Base-by-base conservation (phyloP, 129 eudicot genomes). In the Sambucus nigra region DNA sequence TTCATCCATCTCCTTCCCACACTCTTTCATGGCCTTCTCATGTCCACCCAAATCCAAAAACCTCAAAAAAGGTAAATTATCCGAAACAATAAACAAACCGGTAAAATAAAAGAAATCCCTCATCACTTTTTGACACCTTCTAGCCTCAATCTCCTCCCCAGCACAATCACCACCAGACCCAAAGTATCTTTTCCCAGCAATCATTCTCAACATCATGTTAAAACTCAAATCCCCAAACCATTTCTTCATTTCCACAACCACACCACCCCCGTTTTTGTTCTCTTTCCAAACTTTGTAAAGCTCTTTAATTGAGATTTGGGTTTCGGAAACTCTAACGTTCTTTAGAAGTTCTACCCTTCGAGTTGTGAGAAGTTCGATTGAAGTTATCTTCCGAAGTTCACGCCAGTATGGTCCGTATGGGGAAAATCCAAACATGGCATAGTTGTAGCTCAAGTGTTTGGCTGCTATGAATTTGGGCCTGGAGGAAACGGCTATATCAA, bases 371-470 rank as follows among this genome's bases (percentile, higher is more conserved):
- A 72, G 25, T 29, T 72, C 69, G 10, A 72, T 7, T 1, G 53
- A 21, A 9, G 41, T 25, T 2, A 72, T 42, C 47, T 74, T 74
- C 15, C 80, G 63, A 11, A 74, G 0, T 25, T 63, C 54, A 5
- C 71, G 70, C 75, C 75, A 74, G 33, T 56, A 68, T 0, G 75
- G 32, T 14, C 80, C 71, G 28, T 74, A 51, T 4, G 80, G 75
- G 17, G 70, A 11, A 35, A 68, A 74, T 15, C 59, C 67, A 19
- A 74, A 66, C 62, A 57, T 63, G 54, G 75, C 80, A 28, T 25
- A 58, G 53, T 64, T 19, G 49, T 68, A 63, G 38, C 67, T 42
- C 53, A 74, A 7, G 31, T 55, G 39, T 1, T 68, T 60, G 12
- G 59, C 57, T 0, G 61, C 70, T 20, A 27, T 2, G 8, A 31